A percentile compares a stretch with the other conserved stretches of the same genome.
Evolutionary conservation across 1,284 basidiomycete species (phyloP).

Genomic region (Sparassis latifolia): DNA sequence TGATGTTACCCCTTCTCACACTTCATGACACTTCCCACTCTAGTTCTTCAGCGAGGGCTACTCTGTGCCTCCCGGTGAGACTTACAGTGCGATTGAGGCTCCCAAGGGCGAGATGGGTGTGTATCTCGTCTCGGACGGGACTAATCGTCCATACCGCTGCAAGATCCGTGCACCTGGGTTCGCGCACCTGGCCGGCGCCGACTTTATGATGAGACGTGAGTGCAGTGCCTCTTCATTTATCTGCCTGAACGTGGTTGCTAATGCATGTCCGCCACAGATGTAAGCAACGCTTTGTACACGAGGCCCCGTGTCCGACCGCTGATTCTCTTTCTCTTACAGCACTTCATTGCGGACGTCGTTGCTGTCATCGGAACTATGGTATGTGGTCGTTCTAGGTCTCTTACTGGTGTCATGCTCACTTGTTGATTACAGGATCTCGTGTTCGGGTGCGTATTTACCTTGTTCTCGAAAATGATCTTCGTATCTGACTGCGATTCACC

Average conservation of each 20-base stretch:
- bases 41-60: slow-evolving; percentile 95
- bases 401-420: slow-evolving; percentile 12
- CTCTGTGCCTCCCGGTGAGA: slow-evolving; percentile 96
- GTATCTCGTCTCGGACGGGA: slow-evolving; percentile 91
- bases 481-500: not conserved
- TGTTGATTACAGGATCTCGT: slow-evolving; percentile 48
- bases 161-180: slow-evolving; percentile 94
- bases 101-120: slow-evolving; percentile 99
- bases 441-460: slow-evolving; percentile 58
- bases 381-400: slow-evolving; percentile 20
- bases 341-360: slow-evolving; percentile 88
- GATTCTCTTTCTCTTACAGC: slow-evolving; percentile 39
- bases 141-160: slow-evolving; percentile 90
- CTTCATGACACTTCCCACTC: slow-evolving; percentile 3
- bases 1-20: slow-evolving; percentile 1
- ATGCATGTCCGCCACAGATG: slow-evolving; percentile 37
- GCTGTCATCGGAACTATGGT: slow-evolving; percentile 95
- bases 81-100: slow-evolving; percentile 96
- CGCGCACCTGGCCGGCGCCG: slow-evolving; percentile 86
- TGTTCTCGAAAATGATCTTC: not conserved
- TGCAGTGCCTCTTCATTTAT: slow-evolving; percentile 10
- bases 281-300: slow-evolving; percentile 28
- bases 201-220: slow-evolving; percentile 92
- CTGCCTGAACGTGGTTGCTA: not conserved
- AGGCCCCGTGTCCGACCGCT: slow-evolving; percentile 13